Base-by-base conservation (phyloP, 306 rosid species). In the Lathyrus oleraceus region DNA sequence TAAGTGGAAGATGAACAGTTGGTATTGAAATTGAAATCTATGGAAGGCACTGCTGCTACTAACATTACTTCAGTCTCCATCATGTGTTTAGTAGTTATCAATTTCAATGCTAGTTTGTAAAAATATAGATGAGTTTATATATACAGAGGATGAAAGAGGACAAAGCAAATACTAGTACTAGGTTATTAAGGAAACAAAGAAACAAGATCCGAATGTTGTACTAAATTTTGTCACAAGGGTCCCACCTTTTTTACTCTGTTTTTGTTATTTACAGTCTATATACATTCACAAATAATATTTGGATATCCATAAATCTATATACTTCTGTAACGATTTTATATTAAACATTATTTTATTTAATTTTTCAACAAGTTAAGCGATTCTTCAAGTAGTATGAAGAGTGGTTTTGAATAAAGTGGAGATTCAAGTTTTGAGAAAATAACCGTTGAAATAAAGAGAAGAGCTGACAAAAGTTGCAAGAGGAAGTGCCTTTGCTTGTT, bases 1-100 rank as follows among this genome's bases (percentile, higher is more conserved):
- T 85, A 88, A 2, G 97, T 90, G 14, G 98, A 88, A 59, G 98
- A 89, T 58, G 96, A 93, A 71, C 81, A 84, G 56, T 45, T 73
- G 76, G 87, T 87, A 45, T 87, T 83, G 79, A 86, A 90, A 81
- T 87, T 75, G 84, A 87, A 88, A 35, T 90, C 90, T 21, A 30
- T 14, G 13, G 82, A 52, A 17, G 86, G 75, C 5, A 82, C 32
- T 3, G 62, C 44, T 16, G 78, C 78, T 9, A 79, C 32, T 11
- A 42, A 65, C 28, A 39, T 82, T 23, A 83, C 76, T 70, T 81
- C 82, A 79, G 70, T 58, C 11, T 78, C 70, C 77, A 80, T 72
- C 54, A 48, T 20, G 15, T 23, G 27, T 32, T 19, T 14, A 23
- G 48, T 43, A 10, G 10, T 35, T 11, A 5, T 30, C 38, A 64